phyloP scores from a whole-genome alignment of 352 stramenopile genomes.

The Poterioochromonas sp. region DNA sequence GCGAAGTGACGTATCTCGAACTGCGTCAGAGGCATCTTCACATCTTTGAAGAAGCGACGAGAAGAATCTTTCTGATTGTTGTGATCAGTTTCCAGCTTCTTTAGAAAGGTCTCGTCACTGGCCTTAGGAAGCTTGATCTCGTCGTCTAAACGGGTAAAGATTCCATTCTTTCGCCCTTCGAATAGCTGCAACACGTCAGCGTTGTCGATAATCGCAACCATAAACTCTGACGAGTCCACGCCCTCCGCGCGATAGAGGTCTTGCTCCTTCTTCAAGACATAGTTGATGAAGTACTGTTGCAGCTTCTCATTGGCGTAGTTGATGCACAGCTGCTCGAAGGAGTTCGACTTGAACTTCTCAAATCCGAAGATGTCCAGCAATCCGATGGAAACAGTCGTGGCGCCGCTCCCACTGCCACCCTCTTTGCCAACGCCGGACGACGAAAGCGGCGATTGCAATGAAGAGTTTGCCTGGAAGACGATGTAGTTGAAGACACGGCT shows the following conservation, averaged over 20 bases:
- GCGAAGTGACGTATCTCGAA: slow-evolving; percentile 76
- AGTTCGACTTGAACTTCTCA: slow-evolving; percentile 75
- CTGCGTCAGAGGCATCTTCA: slow-evolving; percentile 59
- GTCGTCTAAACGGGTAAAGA: slow-evolving; percentile 69
- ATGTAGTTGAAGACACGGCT: slow-evolving; percentile 53
- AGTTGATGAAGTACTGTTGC: slow-evolving; percentile 73
- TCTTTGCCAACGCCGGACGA: background rate
- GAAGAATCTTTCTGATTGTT: slow-evolving; percentile 53
- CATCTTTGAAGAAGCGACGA: slow-evolving; percentile 73
- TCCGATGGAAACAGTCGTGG: slow-evolving; percentile 52
- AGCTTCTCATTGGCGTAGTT: slow-evolving; percentile 93
- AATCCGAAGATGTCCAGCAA: slow-evolving; percentile 92
- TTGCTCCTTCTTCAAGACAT: slow-evolving; percentile 93
- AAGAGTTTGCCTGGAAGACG: slow-evolving; percentile 53
- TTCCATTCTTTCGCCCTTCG: slow-evolving; percentile 75
- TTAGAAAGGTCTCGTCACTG: slow-evolving; percentile 76
- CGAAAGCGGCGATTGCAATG: slow-evolving; percentile 37
- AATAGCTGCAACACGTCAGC: slow-evolving; percentile 78
- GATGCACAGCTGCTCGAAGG: slow-evolving; percentile 88
- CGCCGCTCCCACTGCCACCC: background rate
- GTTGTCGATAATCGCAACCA: slow-evolving; percentile 81
- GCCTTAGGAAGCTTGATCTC: slow-evolving; percentile 73
- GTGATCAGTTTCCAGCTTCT: slow-evolving; percentile 77
- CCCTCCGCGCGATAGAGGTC: slow-evolving; percentile 92
- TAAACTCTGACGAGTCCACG: slow-evolving; percentile 76